Evolutionary conservation across 179 eudicot species (phyloP).

Genomic region (Amaranthus tricolor): DNA sequence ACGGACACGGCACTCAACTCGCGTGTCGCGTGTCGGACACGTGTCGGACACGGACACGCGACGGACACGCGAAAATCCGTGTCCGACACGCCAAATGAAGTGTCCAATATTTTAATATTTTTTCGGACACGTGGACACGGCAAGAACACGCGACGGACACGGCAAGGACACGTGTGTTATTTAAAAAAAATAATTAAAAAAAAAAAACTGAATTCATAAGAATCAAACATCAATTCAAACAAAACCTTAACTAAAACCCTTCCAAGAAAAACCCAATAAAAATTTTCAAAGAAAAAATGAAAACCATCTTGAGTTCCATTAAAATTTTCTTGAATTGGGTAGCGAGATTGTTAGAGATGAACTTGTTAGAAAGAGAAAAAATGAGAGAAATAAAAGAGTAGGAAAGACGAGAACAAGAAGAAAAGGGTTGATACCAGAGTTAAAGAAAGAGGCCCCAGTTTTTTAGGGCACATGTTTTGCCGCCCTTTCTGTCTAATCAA

Average conservation of each 20-base stretch:
- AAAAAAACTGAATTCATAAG: too few species aligned
- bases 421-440: conserved; percentile 6
- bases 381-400: neutral
- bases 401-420: neutral
- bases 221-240: too few species aligned
- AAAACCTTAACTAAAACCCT: neutral
- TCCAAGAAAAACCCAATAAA: neutral
- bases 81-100: too few species aligned
- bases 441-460: neutral
- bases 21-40: too few species aligned
- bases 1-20: too few species aligned
- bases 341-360: neutral
- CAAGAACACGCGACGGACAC: too few species aligned
- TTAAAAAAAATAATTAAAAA: too few species aligned
- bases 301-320: neutral
- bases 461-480: conserved; percentile 33
- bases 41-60: too few species aligned
- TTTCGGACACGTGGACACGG: too few species aligned
- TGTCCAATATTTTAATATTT: too few species aligned
- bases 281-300: neutral
- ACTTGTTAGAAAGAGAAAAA: neutral
- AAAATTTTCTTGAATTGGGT: neutral
- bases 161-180: too few species aligned
- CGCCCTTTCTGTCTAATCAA: conserved; percentile 4
- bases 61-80: too few species aligned